Evolutionary conservation across 352 stramenopile species (phyloP), one percentile per base, ranked within the genome.

Genomic region (Phytophthora kernoviae): DNA sequence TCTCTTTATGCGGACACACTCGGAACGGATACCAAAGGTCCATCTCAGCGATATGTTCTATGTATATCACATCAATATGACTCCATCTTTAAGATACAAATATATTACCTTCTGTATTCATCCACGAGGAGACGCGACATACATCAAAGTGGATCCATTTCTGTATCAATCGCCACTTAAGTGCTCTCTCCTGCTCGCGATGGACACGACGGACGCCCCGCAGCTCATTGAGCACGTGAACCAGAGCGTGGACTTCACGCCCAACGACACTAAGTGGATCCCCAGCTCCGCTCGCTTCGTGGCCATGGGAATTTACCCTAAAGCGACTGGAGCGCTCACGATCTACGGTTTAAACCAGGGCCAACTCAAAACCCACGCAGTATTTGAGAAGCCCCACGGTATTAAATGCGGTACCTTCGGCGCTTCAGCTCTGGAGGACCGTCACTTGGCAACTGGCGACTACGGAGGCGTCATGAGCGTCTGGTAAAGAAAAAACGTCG

Each of bases 401-500:
- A 90, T 99, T 70, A 99, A 99, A 69, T 98, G 95, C 62, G 87
- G 84, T 18, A 98, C 96, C 9, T 99, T 99, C 73, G 96, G 93
- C 12, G 94, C 95, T 15, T 98, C 94, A 18, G 75, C 86, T 20
- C 65, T 97, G 4, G 90, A 96, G 49, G 81, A 97, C 33, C 75
- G 93, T 12, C 88, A 97, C 62, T 50, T 98, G 33, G 92, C 88
- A 8, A 90, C 84, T 2, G 88, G 86, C 22, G 85, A 93, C 68
- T 93, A 89, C 48, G 73, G 63, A 49, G 85, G 85, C 45, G 72
- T 92, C 48, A 79, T 94, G 71, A 92, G 69, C 41, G 68, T 94
- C 58, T 93, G 82, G 83, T 88, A 48, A 6, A 20, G 17, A 6
- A 10, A 55, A 54, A 59, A 54, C 14, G n/a, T n/a, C n/a, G n/a